Percentiles rank a stretch among this genome's conserved stretches.
Evolutionary conservation across 352 stramenopile genomes (phyloP).

Genomic region (Globisporangium barbulae): DNA sequence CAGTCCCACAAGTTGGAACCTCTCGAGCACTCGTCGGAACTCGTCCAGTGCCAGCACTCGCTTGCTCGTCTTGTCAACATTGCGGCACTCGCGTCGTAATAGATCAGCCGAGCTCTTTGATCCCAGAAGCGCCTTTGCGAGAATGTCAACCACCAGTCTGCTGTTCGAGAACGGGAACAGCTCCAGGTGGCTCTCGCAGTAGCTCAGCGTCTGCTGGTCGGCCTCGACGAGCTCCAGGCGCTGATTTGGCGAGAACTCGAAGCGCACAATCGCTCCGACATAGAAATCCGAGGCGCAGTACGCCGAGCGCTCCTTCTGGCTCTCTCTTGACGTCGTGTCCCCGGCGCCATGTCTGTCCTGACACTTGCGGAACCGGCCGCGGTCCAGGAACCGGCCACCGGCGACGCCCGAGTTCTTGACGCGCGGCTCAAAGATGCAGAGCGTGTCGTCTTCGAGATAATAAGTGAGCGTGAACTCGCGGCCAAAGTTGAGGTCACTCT

Average conservation of each 20-base stretch:
- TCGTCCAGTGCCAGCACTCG: constrained; percentile 22
- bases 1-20: constrained; percentile 9
- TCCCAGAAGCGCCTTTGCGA: constrained; percentile 24
- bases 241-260: constrained; percentile 72
- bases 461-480: constrained; percentile 79
- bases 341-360: constrained; percentile 11
- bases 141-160: constrained; percentile 26
- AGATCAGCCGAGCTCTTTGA: constrained; percentile 20
- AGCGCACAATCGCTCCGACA: constrained; percentile 60
- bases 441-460: constrained; percentile 76
- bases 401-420: constrained; percentile 64
- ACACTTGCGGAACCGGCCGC: constrained; percentile 60
- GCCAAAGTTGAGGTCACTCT: constrained; percentile 35
- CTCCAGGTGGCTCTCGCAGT: constrained; percentile 71
- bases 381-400: constrained; percentile 73
- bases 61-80: constrained; percentile 18
- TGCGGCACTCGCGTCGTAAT: constrained; percentile 36
- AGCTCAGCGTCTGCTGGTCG: constrained; percentile 71
- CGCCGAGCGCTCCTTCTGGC: constrained; percentile 29
- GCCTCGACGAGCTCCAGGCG: constrained; percentile 69
- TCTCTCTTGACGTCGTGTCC: constrained; percentile 26
- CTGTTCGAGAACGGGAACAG: constrained; percentile 61
- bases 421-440: constrained; percentile 70
- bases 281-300: constrained; percentile 65
- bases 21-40: constrained; percentile 28